Percentiles rank a stretch among this genome's conserved stretches.
Conservation (phyloP, 2,329 filamentous ascomycete species). For the Ustulina deusta region DNA sequence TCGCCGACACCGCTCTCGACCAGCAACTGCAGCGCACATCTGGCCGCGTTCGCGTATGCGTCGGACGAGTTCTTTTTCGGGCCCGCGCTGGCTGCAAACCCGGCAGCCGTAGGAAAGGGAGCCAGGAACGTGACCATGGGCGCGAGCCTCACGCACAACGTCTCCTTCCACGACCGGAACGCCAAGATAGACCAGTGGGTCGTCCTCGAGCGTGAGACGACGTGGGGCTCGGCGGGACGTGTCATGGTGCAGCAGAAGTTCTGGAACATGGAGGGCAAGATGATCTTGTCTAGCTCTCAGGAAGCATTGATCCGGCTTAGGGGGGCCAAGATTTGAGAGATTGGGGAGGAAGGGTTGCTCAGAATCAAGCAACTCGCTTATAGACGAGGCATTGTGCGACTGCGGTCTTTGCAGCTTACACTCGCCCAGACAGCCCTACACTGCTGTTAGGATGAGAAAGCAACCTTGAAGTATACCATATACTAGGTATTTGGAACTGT, state of each 20-base stretch:
- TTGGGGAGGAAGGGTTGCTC: too few species aligned
- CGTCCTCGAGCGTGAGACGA: conserved; percentile 32
- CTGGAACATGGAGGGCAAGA: conserved; percentile 23
- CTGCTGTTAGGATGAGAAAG: too few species aligned
- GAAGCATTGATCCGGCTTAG: conserved; percentile 32
- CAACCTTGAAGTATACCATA: too few species aligned
- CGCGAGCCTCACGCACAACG: conserved; percentile 35
- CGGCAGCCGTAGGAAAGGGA: conserved; percentile 7
- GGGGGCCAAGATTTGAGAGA: background rate
- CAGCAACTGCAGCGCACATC: background rate
- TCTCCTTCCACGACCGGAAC: conserved; percentile 35
- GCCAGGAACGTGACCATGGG: conserved; percentile 33
- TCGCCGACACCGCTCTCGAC: conserved; percentile 24
- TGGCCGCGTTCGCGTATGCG: conserved; percentile 36
- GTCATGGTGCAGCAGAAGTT: conserved; percentile 30
- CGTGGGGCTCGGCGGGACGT: conserved; percentile 34
- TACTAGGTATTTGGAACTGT: too few species aligned
- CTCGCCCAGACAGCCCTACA: too few species aligned
- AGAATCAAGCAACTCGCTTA: too few species aligned
- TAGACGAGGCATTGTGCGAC: too few species aligned
- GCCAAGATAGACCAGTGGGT: conserved; percentile 31
- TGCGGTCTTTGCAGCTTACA: too few species aligned
- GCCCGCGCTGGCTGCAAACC: conserved; percentile 22
- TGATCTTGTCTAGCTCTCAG: conserved; percentile 29
- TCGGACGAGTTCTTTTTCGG: conserved; percentile 38